Evolutionary conservation across 2,329 filamentous ascomycete genomes (phyloP), one percentile per base, ranked within the genome.

Genomic region (Xylariaceae sp.): DNA sequence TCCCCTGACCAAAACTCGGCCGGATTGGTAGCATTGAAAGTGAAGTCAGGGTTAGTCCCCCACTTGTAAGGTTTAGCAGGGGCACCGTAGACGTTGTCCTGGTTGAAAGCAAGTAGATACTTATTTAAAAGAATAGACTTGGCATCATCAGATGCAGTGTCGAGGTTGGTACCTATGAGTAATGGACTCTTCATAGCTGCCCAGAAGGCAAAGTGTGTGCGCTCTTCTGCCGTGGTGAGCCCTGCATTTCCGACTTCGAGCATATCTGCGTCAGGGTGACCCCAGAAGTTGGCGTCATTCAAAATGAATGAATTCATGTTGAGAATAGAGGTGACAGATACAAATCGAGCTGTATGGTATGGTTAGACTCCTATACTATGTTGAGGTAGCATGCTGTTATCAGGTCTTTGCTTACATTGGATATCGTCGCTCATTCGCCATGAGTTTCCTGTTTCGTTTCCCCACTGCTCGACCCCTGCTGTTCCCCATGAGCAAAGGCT

Each of bases 401-500:
- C 21, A 19, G 11, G 16, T 9, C 2, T 46, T 29, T n/a, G 9
- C 60, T 56, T 33, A 61, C 60, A 5, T 31, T 33, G 59, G 37
- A 80, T 80, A 62, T 80, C 78, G 1, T 67, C 72, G 56, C 73
- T 76, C 72, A 77, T 80, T 58, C 74, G 73, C 76, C 74, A 82
- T 23, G 75, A 79, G 53, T 79, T 78, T 2, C 78, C 81, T 0
- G 76, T 79, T 5, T 68, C 62, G 52, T 77, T 77, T 6, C 78
- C 83, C 81, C 82, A 85, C 3, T 67, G 65, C 49, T 78, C 75
- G 3, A 84, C 80, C 14, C 78, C 72, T 0, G 78, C 81, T 14
- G 75, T 66, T 3, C 83, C 83, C 82, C 82, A 85, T 26, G 79
- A 75, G 65, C 82, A 85, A 12, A 85, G 70, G 9, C 74, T 79